Conservation (phyloP, 371 early-diverging fungal species). For the Entomophthora muscae region DNA sequence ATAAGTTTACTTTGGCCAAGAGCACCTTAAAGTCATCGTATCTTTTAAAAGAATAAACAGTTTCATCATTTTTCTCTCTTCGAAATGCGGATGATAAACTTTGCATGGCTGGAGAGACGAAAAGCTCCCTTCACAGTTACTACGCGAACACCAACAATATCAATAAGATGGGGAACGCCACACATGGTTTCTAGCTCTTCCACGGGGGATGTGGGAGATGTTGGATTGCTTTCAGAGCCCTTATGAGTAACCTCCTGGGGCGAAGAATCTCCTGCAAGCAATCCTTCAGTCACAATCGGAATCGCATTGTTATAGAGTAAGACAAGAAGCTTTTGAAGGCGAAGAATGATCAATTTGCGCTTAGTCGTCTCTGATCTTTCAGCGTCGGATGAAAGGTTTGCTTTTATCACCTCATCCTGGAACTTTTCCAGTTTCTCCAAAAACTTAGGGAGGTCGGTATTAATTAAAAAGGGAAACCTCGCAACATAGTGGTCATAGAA, state of each 20-base stretch:
- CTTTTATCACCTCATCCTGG: not conserved
- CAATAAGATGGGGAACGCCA: not conserved
- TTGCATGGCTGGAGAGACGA: not conserved
- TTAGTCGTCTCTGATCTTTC: conserved; percentile 7
- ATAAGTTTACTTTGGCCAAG: not conserved
- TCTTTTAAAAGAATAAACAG: not conserved
- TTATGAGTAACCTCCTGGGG: not conserved
- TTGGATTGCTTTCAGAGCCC: not conserved
- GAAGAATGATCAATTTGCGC: not conserved
- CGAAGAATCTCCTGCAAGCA: not conserved
- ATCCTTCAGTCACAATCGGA: not conserved
- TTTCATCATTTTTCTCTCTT: not conserved
- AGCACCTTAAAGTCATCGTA: not conserved
- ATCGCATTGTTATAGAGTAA: conserved; percentile 6
- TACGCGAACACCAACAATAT: conserved; percentile 6
- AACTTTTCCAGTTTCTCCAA: conserved; percentile 6
- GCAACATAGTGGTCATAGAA: conserved; percentile 3
- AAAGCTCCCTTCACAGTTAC: conserved; percentile 2
- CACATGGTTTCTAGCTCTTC: not conserved
- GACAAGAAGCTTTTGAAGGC: conserved; percentile 1
- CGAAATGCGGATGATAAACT: not conserved
- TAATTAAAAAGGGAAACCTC: conserved; percentile 1
- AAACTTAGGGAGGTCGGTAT: conserved; percentile 2
- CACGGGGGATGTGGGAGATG: not conserved
- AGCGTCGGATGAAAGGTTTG: conserved; percentile 1